Evolutionary conservation across 2,329 filamentous ascomycete species (phyloP).

Genomic region (Monosporascus sp.): DNA sequence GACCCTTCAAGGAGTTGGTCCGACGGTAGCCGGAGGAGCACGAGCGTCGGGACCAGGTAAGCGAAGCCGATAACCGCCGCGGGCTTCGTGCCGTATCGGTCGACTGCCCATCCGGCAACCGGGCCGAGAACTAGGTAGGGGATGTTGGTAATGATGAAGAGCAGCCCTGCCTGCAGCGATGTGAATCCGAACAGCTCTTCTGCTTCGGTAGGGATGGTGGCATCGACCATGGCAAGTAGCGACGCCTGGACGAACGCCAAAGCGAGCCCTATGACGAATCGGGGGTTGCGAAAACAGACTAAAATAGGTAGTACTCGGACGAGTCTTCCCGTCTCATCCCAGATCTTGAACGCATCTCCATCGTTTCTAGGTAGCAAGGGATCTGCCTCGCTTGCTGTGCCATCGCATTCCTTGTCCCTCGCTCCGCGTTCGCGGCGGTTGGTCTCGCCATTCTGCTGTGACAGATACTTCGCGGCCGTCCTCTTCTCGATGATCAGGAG

Average conservation of each 20-base stretch:
- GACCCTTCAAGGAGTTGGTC: slow-evolving; percentile 25
- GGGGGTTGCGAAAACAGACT: slow-evolving; percentile 33
- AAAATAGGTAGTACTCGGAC: slow-evolving; percentile 42
- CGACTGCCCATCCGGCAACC: slow-evolving; percentile 30
- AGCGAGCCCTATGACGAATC: slow-evolving; percentile 33
- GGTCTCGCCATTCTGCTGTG: slow-evolving; percentile 15
- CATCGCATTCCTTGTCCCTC: slow-evolving; percentile 12
- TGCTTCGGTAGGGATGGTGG: slow-evolving; percentile 33
- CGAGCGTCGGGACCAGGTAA: slow-evolving; percentile 52
- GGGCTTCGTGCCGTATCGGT: slow-evolving; percentile 30
- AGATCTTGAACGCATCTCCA: slow-evolving; percentile 36
- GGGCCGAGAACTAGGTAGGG: slow-evolving; percentile 31
- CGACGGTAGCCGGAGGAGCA: slow-evolving; percentile 55
- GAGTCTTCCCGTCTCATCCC: slow-evolving; percentile 31
- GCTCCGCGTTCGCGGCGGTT: slow-evolving; percentile 12
- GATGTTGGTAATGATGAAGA: slow-evolving; percentile 32
- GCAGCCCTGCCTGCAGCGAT: slow-evolving; percentile 29
- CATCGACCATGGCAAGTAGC: slow-evolving; percentile 32
- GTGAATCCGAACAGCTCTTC: slow-evolving; percentile 31
- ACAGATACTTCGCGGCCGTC: slow-evolving; percentile 39
- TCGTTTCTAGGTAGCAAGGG: slow-evolving; percentile 33
- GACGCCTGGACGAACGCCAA: slow-evolving; percentile 39
- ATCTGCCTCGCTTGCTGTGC: slow-evolving; percentile 29
- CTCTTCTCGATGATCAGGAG: slow-evolving; percentile 60
- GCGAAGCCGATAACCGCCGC: slow-evolving; percentile 37